Conservation (phyloP, 495 filamentous ascomycete species). For the Copromyces sp. region DNA sequence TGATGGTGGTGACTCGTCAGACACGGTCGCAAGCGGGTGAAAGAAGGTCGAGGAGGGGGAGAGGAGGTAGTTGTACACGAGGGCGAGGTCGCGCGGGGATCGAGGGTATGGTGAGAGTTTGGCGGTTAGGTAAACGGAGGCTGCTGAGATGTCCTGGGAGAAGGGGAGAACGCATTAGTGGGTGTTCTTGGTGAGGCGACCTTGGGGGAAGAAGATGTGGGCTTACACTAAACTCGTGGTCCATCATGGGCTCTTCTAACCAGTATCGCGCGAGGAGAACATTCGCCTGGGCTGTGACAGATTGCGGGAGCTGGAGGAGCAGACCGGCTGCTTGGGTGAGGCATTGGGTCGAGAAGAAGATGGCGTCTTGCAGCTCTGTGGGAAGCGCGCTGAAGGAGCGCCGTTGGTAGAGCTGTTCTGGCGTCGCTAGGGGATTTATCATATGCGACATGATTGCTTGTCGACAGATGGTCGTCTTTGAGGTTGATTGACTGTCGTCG, state of each 20-base stretch:
- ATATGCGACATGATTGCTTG: conserved; percentile 43
- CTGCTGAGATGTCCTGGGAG: conserved; percentile 66
- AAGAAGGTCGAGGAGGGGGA: conserved; percentile 55
- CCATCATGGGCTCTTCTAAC: conserved; percentile 43
- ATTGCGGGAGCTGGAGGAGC: conserved; percentile 76
- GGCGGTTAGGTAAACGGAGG: conserved; percentile 68
- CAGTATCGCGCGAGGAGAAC: conserved; percentile 86
- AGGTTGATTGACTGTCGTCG: background rate
- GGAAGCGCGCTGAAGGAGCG: conserved; percentile 55
- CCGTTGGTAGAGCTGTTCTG: conserved; percentile 56
- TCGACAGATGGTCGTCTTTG: background rate
- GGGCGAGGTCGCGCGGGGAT: conserved; percentile 67
- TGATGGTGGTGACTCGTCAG: conserved; percentile 8
- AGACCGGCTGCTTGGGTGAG: conserved; percentile 85
- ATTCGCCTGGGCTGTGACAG: conserved; percentile 78
- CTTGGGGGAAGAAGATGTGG: background rate
- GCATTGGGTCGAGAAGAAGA: conserved; percentile 57
- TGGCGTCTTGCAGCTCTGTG: conserved; percentile 61
- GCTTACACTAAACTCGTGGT: conserved; percentile 38
- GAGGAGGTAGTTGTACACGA: conserved; percentile 75
- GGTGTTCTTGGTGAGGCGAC: background rate
- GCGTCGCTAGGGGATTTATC: conserved; percentile 78
- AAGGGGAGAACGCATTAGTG: conserved; percentile 5
- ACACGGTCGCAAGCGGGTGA: conserved; percentile 27
- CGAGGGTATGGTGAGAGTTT: conserved; percentile 73